A percentile compares a stretch with the other conserved stretches of the same genome.
These are phyloP conservation scores for Amphirosellinia nigrospora DNA, from an alignment of 495 filamentous ascomycete species.

Conservation along the genomic window DNA sequence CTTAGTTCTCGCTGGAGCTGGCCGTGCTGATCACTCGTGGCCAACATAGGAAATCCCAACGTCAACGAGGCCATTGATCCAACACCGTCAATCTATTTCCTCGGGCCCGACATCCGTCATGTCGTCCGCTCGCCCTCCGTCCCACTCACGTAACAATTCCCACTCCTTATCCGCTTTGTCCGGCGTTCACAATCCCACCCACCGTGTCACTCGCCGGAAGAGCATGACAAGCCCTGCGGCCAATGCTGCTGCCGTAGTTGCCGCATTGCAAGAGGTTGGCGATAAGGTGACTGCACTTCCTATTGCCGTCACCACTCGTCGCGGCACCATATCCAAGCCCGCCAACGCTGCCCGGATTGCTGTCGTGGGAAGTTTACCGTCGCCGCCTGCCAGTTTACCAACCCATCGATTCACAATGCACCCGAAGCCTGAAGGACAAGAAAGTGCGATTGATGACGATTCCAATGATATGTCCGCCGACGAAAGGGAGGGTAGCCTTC, in stretches of 20 bases:
- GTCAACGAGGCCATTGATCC: conserved; percentile 53
- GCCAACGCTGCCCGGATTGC: conserved; percentile 47
- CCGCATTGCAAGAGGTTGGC: conserved; percentile 68
- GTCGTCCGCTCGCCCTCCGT: conserved; percentile 51
- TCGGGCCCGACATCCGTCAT: conserved; percentile 47
- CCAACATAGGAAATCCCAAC: conserved; percentile 55
- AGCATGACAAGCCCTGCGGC: conserved; percentile 79
- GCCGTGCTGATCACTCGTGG: conserved; percentile 47
- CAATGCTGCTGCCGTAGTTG: conserved; percentile 76
- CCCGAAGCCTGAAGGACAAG: conserved; percentile 50
- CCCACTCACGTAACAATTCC: conserved; percentile 76
- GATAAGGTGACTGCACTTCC: conserved; percentile 60
- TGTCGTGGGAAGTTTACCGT: conserved; percentile 61
- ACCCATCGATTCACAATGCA: conserved; percentile 49
- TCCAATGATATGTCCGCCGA: conserved; percentile 62
- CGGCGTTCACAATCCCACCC: conserved; percentile 72
- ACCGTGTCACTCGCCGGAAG: conserved; percentile 92
- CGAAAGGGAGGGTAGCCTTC: conserved; percentile 60
- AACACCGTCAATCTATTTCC: conserved; percentile 56
- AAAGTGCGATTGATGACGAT: conserved; percentile 66
- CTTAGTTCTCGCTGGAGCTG: conserved; percentile 33
- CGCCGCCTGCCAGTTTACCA: conserved; percentile 58
- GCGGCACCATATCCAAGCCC: conserved; percentile 58
- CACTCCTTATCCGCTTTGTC: conserved; percentile 78
- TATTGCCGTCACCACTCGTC: conserved; percentile 53